Percentiles rank a stretch among this genome's conserved stretches.
These are phyloP conservation scores for Halteria grandinella DNA, from an alignment of 73 alveolate genomes.

Conservation along the genomic window DNA sequence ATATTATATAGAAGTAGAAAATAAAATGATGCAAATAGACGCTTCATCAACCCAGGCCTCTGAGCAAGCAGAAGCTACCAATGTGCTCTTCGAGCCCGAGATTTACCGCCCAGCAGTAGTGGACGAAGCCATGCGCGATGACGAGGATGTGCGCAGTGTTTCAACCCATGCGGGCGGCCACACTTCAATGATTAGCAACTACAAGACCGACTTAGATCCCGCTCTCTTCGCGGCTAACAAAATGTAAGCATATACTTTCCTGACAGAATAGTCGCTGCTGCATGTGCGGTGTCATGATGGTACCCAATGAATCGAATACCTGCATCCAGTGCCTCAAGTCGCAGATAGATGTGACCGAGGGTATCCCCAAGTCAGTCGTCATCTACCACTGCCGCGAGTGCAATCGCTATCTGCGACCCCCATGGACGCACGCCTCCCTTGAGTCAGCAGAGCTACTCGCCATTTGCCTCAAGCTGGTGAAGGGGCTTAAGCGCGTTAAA, in stretches of 20 bases:
- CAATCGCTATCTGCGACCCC: conserved; percentile 88
- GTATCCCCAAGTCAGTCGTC: conserved; percentile 74
- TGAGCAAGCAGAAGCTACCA: neutral
- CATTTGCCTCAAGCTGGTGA: conserved; percentile 87
- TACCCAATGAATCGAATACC: conserved; percentile 83
- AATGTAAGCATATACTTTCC: no score
- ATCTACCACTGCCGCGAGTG: conserved; percentile 86
- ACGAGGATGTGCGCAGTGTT: neutral
- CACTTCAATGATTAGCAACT: neutral
- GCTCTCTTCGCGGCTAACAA: conserved; percentile 14
- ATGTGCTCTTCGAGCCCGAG: conserved; percentile 38
- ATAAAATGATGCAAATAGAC: no score
- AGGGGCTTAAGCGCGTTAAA: conserved; percentile 91
- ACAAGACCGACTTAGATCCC: neutral
- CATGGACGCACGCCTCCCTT: conserved; percentile 88
- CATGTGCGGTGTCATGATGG: conserved; percentile 84
- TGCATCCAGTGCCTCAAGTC: conserved; percentile 87
- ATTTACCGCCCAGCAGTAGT: neutral
- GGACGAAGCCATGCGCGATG: neutral
- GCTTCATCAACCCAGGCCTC: no score
- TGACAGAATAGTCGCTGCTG: conserved; percentile 90
- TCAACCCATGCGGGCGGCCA: neutral
- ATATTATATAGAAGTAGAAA: no score
- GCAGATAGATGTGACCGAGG: conserved; percentile 85
- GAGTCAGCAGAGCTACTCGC: conserved; percentile 94